Evolutionary conservation across 1,139 yeast species (phyloP), one percentile per base, ranked within the genome.

Genomic region (Blastobotrys serpentis): DNA sequence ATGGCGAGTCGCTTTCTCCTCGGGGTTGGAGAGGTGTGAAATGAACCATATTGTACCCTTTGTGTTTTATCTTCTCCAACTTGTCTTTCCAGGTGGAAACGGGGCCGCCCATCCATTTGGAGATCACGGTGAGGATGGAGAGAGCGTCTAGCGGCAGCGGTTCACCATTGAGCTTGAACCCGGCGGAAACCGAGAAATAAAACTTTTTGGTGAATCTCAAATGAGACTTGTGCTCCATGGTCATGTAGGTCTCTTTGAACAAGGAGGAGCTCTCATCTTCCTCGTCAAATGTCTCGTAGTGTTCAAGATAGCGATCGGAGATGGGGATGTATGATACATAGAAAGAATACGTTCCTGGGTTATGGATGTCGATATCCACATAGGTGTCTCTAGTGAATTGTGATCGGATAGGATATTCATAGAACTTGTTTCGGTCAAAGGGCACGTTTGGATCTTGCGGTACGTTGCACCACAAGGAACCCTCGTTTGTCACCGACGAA

Each of bases 1-100:
- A 92, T 0, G 98, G 98, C 6, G 97, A 89, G 64, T 90, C 78
- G 0, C 96, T 86, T 50, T 76, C 83, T 22, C 98, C 98, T 45
- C 98, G 76, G 55, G 82, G 71, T 67, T 90, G 97, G 55, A 92
- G 73, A 0, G 98, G 98, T 1, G 98, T 89, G 65, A 92, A 92
- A 70, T 92, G 98, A 42, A 92, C 73, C 96, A 90, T 87, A 66
- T 92, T 92, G 72, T 90, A 92, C 16, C 94, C 92, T 67, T 92
- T 92, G 7, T 68, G 65, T 14, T 82, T 70, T 40, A 92, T 77
- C 44, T 78, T 76, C 2, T 67, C 63, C 52, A 92, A 84, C 51
- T 86, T 71, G 1, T 70, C 63, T 50, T 79, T 79, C 98, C 98
- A 92, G 25, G 78, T 44, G 56, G 64, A 41, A 60, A 63, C 57